These are phyloP conservation scores for Dictyostelium brefeldianum DNA, from an alignment of 78 protist genomes.

Conservation along the genomic window DNA sequence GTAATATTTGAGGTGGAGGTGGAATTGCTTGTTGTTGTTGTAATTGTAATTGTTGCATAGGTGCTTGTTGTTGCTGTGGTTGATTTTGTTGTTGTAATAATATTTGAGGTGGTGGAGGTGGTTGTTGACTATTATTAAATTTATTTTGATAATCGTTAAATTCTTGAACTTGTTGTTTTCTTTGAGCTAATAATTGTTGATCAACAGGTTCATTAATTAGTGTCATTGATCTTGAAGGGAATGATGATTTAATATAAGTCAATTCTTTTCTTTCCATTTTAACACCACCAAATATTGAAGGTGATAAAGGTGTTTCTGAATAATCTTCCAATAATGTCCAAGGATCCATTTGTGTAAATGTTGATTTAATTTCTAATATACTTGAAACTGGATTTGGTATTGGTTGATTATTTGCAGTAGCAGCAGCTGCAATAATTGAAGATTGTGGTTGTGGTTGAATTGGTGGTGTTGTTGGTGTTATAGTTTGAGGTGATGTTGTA, in stretches of 20 bases:
- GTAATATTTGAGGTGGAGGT: neutral
- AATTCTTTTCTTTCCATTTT: constrained; percentile 65
- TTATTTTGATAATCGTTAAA: neutral
- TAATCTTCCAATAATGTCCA: constrained; percentile 68
- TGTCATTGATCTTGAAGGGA: constrained; percentile 23
- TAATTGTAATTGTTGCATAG: neutral
- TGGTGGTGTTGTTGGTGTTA: neutral
- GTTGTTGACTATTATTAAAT: neutral
- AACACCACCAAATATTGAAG: constrained; percentile 61
- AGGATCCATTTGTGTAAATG: constrained; percentile 59
- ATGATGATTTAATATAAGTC: constrained; percentile 57
- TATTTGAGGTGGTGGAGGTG: neutral
- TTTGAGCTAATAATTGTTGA: constrained; percentile 5
- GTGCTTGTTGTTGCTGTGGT: neutral
- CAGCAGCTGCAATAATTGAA: neutral
- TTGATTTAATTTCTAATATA: constrained; percentile 54
- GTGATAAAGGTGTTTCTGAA: constrained; percentile 68
- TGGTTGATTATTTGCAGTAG: neutral
- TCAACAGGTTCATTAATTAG: neutral
- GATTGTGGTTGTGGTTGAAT: neutral
- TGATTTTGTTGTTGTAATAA: neutral
- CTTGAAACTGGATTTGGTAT: constrained; percentile 2
- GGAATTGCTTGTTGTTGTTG: neutral
- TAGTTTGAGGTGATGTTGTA: neutral
- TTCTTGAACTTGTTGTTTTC: neutral